Percentiles rank a stretch among this genome's conserved stretches.
phyloP scores from a whole-genome alignment of 2,329 filamentous ascomycete genomes.

The Diaporthe vaccinii region DNA sequence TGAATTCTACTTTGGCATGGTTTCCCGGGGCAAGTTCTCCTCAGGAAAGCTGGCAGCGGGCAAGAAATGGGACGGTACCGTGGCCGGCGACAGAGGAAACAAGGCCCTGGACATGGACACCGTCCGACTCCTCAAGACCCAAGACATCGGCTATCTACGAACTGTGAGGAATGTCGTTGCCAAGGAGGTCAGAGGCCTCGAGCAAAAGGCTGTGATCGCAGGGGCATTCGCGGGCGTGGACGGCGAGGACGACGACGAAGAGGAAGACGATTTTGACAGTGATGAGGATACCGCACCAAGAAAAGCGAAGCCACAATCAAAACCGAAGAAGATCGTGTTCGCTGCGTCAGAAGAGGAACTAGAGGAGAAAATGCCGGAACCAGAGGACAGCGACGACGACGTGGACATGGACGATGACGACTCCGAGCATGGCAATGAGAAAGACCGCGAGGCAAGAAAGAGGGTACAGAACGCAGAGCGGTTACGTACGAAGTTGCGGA shows the following conservation, averaged over 20 bases:
- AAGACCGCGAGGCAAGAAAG: slow-evolving; percentile 49
- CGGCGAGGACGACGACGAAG: slow-evolving; percentile 47
- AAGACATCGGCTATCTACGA: slow-evolving; percentile 75
- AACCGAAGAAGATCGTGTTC: slow-evolving; percentile 65
- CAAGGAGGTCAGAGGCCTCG: slow-evolving; percentile 69
- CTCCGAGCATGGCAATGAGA: slow-evolving; percentile 42
- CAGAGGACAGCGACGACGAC: slow-evolving; percentile 46
- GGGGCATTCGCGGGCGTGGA: slow-evolving; percentile 49
- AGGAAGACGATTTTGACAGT: slow-evolving; percentile 50
- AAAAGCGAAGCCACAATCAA: slow-evolving; percentile 41
- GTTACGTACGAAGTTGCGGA: slow-evolving; percentile 63
- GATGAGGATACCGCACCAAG: slow-evolving; percentile 44
- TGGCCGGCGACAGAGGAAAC: slow-evolving; percentile 71
- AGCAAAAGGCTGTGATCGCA: slow-evolving; percentile 66
- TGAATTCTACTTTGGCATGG: slow-evolving; percentile 81
- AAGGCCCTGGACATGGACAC: slow-evolving; percentile 67
- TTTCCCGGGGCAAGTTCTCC: slow-evolving; percentile 70
- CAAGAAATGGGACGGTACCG: slow-evolving; percentile 68
- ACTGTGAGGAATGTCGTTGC: slow-evolving; percentile 71
- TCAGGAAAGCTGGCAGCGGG: slow-evolving; percentile 59
- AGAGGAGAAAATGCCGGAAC: slow-evolving; percentile 45
- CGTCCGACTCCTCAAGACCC: slow-evolving; percentile 76
- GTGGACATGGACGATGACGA: slow-evolving; percentile 51
- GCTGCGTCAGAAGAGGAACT: slow-evolving; percentile 55
- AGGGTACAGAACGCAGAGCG: slow-evolving; percentile 59